phyloP scores from a whole-genome alignment of 176 grass and related monocot genomes.

The Avena atlantica region DNA sequence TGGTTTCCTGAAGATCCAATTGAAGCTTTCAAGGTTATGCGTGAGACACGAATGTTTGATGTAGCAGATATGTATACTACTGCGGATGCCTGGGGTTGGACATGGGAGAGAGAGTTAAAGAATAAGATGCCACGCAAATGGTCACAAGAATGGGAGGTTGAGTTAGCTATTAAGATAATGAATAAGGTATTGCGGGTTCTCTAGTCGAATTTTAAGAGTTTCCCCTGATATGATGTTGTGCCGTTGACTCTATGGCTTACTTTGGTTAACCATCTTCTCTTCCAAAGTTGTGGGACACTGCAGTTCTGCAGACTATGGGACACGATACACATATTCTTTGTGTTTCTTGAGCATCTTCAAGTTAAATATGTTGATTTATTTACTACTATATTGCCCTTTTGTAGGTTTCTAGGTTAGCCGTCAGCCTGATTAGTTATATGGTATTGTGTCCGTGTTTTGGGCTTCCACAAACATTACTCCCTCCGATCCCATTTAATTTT shows the following conservation, averaged over 20 bases:
- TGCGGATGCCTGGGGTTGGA: conserved; percentile 97
- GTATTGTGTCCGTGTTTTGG: neutral
- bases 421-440: conserved; percentile 11
- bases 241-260: neutral
- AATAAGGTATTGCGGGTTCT: conserved; percentile 62
- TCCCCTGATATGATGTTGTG: conserved; percentile 2
- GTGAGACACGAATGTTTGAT: conserved; percentile 73
- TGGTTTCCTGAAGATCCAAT: conserved; percentile 88
- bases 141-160: conserved; percentile 99
- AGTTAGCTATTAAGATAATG: conserved; percentile 92
- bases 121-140: conserved; percentile 86
- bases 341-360: conserved; percentile 31
- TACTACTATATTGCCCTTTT: neutral
- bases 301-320: neutral
- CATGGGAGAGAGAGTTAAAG: conserved; percentile 90
- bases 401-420: neutral
- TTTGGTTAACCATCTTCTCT: conserved; percentile 17
- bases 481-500: too few species aligned
- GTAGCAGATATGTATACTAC: conserved; percentile 90
- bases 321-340: conserved; percentile 5
- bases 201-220: conserved; percentile 9
- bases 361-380: neutral
- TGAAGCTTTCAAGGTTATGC: conserved; percentile 94
- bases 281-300: neutral
- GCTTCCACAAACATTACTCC: conserved; percentile 7